phyloP scores from a whole-genome alignment of 345 rosid species.

The Dimocarpus longan region DNA sequence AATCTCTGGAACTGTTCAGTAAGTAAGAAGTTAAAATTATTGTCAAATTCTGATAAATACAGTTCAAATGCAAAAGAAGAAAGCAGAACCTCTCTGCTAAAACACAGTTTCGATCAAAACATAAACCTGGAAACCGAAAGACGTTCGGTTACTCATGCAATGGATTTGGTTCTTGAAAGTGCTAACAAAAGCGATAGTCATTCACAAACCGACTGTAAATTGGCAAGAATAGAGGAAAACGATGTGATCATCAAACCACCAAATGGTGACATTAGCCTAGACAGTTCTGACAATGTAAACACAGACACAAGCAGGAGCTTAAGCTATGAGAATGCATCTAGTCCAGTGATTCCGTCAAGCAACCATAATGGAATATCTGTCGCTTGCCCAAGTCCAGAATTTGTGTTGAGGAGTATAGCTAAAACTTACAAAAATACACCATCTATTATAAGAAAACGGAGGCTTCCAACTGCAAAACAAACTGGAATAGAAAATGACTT shows the following conservation, averaged over 20 bases:
- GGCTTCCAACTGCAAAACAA: background rate
- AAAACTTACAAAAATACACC: slow-evolving; percentile 49
- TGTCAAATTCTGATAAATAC: slow-evolving; percentile 6
- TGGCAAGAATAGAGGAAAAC: background rate
- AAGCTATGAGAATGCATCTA: background rate
- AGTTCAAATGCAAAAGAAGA: slow-evolving; percentile 4
- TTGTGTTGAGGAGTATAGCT: slow-evolving; percentile 46
- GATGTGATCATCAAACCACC: background rate
- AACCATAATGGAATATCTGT: background rate
- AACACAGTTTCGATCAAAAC: slow-evolving; percentile 12
- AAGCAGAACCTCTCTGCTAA: slow-evolving; percentile 1
- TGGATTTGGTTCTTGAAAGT: slow-evolving; percentile 18
- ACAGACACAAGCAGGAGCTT: too few relatives aligned
- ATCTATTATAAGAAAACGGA: slow-evolving; percentile 49
- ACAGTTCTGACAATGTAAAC: background rate
- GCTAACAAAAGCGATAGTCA: background rate
- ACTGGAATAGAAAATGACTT: background rate
- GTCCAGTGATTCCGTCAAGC: slow-evolving; percentile 13
- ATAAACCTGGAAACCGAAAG: slow-evolving; percentile 14
- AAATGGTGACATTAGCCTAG: background rate
- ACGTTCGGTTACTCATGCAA: background rate
- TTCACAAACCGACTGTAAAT: background rate
- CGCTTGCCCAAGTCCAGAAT: slow-evolving; percentile 31
- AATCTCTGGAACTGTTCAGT: slow-evolving; percentile 74
- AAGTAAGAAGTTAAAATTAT: slow-evolving; percentile 52